Evolutionary conservation across 495 filamentous ascomycete species (phyloP).

Genomic region (Hypoxylon subgilvum): DNA sequence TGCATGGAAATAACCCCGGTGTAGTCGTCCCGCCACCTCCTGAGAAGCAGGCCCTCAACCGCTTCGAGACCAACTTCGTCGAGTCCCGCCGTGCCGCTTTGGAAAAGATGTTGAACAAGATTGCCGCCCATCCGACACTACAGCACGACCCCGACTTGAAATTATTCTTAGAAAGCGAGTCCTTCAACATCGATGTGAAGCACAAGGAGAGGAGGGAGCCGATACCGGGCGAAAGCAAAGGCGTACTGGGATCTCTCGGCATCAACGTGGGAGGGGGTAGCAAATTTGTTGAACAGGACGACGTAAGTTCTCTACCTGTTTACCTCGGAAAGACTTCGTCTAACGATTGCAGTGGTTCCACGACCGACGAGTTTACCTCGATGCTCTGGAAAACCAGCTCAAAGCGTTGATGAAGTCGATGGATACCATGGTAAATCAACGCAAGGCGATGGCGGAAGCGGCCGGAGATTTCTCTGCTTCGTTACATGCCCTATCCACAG

Average conservation of each 20-base stretch:
- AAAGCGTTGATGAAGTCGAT: constrained; percentile 93
- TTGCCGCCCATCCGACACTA: constrained; percentile 83
- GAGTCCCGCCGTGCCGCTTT: constrained; percentile 87
- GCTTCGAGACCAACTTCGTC: constrained; percentile 96
- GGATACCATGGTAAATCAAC: constrained; percentile 86
- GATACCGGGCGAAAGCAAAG: constrained; percentile 85
- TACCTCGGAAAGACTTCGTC: constrained; percentile 10
- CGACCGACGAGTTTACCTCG: constrained; percentile 90
- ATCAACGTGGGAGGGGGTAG: constrained; percentile 72
- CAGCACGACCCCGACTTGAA: constrained; percentile 94
- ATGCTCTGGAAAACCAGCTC: constrained; percentile 92
- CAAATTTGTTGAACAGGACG: constrained; percentile 98
- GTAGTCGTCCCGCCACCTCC: constrained; percentile 95
- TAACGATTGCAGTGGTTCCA: constrained; percentile 81
- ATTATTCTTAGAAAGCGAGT: constrained; percentile 93
- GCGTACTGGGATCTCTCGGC: constrained; percentile 84
- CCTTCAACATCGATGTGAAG: constrained; percentile 95
- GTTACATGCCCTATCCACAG: constrained; percentile 84
- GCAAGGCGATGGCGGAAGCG: constrained; percentile 90
- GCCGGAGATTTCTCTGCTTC: constrained; percentile 91
- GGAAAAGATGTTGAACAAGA: constrained; percentile 97
- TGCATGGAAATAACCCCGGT: constrained; percentile 93
- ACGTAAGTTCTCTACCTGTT: constrained; percentile 67
- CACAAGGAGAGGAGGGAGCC: constrained; percentile 95
- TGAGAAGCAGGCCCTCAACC: constrained; percentile 95